phyloP scores from a whole-genome alignment of 108 stramenopile genomes.

The Cyclostephanos invisitatus region DNA sequence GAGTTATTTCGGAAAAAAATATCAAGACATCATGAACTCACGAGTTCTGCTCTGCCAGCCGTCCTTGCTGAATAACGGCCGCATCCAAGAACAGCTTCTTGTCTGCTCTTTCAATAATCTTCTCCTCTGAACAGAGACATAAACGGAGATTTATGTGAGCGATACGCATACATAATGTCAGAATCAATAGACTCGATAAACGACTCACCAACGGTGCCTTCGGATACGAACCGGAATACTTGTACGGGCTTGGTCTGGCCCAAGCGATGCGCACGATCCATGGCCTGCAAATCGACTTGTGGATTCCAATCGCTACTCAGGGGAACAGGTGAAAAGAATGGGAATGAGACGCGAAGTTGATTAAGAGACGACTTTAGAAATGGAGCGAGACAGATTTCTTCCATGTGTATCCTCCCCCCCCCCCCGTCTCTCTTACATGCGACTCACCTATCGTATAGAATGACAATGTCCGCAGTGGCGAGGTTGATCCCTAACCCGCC shows the following conservation, averaged over 20 bases:
- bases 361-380: neutral
- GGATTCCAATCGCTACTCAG: slow-evolving; percentile 46
- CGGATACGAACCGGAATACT: slow-evolving; percentile 96
- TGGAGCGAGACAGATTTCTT: neutral
- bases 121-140: slow-evolving; percentile 55
- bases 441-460: slow-evolving; percentile 88
- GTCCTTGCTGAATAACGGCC: slow-evolving; percentile 98
- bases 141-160: neutral
- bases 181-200: slow-evolving; percentile 74
- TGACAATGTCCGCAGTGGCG: slow-evolving; percentile 97
- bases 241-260: slow-evolving; percentile 98
- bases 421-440: neutral
- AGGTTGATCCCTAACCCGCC: slow-evolving; percentile 99
- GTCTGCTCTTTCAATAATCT: slow-evolving; percentile 98
- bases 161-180: neutral
- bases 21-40: neutral
- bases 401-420: neutral
- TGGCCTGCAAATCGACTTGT: slow-evolving; percentile 96
- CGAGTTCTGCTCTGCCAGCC: slow-evolving; percentile 89
- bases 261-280: slow-evolving; percentile 95
- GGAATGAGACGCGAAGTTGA: neutral
- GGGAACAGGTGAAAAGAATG: neutral
- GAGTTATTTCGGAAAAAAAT: neutral
- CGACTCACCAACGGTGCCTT: slow-evolving; percentile 98
- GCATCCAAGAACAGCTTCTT: slow-evolving; percentile 99